These are phyloP conservation scores for Debaryomyces singareniensis DNA, from an alignment of 1,139 yeast genomes.

Conservation along the genomic window DNA sequence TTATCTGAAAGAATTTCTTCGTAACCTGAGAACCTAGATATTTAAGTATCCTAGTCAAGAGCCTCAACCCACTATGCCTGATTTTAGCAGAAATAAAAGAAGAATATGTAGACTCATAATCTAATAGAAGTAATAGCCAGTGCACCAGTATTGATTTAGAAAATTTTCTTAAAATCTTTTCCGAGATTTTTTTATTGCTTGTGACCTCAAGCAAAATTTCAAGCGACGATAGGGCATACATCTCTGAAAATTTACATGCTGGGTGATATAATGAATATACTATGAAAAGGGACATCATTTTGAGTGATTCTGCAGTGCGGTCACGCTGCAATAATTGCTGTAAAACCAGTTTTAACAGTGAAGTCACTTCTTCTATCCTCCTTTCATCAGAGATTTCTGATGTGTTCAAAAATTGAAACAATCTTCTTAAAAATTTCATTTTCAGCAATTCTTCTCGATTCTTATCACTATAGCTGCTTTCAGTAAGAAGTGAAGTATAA, in stretches of 20 bases:
- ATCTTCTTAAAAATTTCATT: slow-evolving; percentile 46
- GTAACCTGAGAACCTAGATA: slow-evolving; percentile 43
- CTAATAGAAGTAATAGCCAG: slow-evolving; percentile 57
- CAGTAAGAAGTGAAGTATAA: slow-evolving; percentile 50
- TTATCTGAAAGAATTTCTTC: slow-evolving; percentile 42
- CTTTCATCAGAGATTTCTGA: slow-evolving; percentile 11
- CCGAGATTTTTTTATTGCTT: slow-evolving; percentile 26
- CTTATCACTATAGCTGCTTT: slow-evolving; percentile 41
- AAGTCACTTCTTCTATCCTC: slow-evolving; percentile 4
- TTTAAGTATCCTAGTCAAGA: slow-evolving; percentile 45
- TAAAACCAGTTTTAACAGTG: slow-evolving; percentile 16
- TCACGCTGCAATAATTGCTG: slow-evolving; percentile 13
- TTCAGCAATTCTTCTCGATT: slow-evolving; percentile 47
- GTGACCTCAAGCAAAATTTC: slow-evolving; percentile 24
- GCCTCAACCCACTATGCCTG: slow-evolving; percentile 40
- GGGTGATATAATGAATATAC: slow-evolving; percentile 29
- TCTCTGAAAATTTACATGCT: slow-evolving; percentile 17
- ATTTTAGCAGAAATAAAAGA: slow-evolving; percentile 22
- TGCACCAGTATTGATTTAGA: slow-evolving; percentile 56
- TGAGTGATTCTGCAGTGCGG: slow-evolving; percentile 33
- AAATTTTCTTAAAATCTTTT: slow-evolving; percentile 38
- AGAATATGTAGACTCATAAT: slow-evolving; percentile 15
- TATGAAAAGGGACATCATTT: slow-evolving; percentile 27
- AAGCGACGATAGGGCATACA: slow-evolving; percentile 24
- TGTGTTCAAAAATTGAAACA: slow-evolving; percentile 46